These are phyloP conservation scores for Sarocladium brachiariae DNA, from an alignment of 2,329 filamentous ascomycete species.

Conservation along the genomic window DNA sequence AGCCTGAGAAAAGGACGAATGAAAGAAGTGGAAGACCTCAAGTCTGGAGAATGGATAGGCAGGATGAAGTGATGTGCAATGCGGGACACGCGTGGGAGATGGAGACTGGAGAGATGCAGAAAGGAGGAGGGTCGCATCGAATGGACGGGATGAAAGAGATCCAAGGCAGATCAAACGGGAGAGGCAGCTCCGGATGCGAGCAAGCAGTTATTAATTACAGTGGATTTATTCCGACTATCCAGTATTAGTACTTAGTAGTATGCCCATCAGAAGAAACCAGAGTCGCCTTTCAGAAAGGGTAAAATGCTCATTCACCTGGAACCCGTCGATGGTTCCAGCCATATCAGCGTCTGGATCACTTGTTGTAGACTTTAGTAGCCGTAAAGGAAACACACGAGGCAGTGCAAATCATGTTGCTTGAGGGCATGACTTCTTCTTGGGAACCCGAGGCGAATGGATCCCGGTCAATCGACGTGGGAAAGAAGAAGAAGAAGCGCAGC, in stretches of 20 bases:
- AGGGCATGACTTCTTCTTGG: too few relatives aligned
- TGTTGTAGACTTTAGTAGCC: too few relatives aligned
- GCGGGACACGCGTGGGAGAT: background rate
- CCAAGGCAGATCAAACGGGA: background rate
- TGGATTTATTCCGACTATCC: too few relatives aligned
- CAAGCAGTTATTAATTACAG: too few relatives aligned
- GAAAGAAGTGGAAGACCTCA: background rate
- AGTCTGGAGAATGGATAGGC: background rate
- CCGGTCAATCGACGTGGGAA: background rate
- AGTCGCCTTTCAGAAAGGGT: too few relatives aligned
- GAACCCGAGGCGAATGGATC: background rate
- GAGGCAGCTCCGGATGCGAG: background rate
- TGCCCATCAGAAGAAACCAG: too few relatives aligned
- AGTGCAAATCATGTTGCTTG: background rate
- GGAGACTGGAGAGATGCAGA: background rate
- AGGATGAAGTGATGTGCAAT: background rate
- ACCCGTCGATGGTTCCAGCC: too few relatives aligned
- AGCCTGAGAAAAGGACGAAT: background rate
- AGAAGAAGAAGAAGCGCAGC: background rate
- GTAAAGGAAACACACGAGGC: too few relatives aligned
- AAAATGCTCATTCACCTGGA: too few relatives aligned
- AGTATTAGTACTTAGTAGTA: background rate
- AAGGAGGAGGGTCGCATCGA: slow-evolving; percentile 5
- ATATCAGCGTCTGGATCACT: too few relatives aligned
- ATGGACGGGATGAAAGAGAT: too few relatives aligned